Evolutionary conservation across 192 early-diverging fungal genomes (phyloP).

Genomic region (Rhizophagus clarus): DNA sequence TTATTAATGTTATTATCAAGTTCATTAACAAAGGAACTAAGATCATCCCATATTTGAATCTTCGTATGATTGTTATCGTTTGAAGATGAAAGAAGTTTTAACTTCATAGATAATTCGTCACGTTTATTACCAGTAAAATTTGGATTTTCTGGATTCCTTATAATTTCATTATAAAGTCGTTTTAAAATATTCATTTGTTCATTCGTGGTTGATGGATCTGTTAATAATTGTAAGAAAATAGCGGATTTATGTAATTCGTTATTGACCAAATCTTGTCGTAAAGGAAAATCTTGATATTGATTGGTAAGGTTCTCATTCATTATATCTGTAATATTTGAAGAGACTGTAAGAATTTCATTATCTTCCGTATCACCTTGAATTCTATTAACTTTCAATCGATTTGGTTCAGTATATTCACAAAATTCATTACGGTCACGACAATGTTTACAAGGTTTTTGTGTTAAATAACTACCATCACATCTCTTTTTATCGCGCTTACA

Average conservation of each 20-base stretch:
- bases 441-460: neutral
- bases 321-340: neutral
- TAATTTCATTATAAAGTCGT: neutral
- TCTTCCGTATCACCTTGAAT: too few relatives aligned
- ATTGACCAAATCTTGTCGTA: neutral
- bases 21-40: neutral
- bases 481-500: neutral
- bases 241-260: neutral
- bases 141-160: neutral
- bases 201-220: neutral
- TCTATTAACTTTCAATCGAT: neutral
- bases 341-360: too few relatives aligned
- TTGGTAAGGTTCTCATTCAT: neutral
- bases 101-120: neutral
- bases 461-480: neutral
- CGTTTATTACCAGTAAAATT: neutral
- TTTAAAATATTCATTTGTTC: neutral
- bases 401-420: neutral
- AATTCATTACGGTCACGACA: neutral
- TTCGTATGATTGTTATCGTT: neutral
- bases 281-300: neutral
- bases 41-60: neutral
- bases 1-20: neutral
- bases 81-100: neutral
- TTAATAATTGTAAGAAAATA: neutral